Base-by-base conservation (phyloP, 768 basidiomycete genomes). In the Suillus bovinus region DNA sequence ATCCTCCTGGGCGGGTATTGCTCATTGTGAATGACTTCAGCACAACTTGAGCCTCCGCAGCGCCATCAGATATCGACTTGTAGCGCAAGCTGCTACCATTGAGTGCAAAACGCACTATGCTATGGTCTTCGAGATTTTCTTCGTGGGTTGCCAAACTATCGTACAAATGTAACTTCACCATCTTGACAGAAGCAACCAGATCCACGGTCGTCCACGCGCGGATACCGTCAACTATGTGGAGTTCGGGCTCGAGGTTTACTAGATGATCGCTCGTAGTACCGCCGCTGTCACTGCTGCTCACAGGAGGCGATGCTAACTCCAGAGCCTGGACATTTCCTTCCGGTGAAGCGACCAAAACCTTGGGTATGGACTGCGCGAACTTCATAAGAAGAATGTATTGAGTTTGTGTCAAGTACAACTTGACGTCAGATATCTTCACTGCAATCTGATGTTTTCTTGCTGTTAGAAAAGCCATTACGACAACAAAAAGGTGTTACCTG, bases 1-100 rank as follows among this genome's bases (percentile, higher is more conserved):
- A 91, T 53, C 80, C 80, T 8, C 93, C 93, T 0, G 91, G 84
- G 58, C 89, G 82, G 2, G 89, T 98, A 71, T 96, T 96, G 73
- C 84, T 87, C 81, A 98, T 89, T 1, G 94, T 94, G 70, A 99
- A 89, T 0, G 96, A 96, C 68, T 88, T 86, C n/a, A 98, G 76
- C 31, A 94, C 81, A 54, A 98, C 77, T 74, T 97, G 95, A 3
- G 90, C 88, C 73, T 97, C 94, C 63, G 84, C 81, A n/a, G 93
- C 84, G 22, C 91, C 89, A 72, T 96, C 86, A 22, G 89, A 89
- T 29, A 94, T 81, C 68, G 86, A 80, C 76, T 97, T 96, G 68
- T 91, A 80, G 54, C 93, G 86, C 61, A 97, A 78, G 36, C 82
- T 85, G 65, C 87, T 93, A 68, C 89, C 84, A 65, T 88, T 90